These are phyloP conservation scores for Heliocybe sulcata DNA, from an alignment of 1,284 basidiomycete species.

Conservation along the genomic window DNA sequence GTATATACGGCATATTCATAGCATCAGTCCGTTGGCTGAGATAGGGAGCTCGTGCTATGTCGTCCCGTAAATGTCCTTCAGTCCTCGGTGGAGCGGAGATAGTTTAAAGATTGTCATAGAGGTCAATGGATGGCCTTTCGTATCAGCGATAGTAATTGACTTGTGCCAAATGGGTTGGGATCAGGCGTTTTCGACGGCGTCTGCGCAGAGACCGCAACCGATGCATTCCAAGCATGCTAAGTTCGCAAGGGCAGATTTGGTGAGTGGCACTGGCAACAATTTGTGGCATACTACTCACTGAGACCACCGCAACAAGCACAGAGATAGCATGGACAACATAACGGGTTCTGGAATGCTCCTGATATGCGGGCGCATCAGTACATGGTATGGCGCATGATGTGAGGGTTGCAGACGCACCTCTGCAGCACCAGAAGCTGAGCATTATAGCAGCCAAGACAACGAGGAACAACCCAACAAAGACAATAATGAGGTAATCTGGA, in stretches of 20 bases:
- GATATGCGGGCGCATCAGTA: not conserved
- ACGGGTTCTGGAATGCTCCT: conserved; percentile 52
- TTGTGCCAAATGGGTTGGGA: not conserved
- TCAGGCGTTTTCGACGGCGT: conserved; percentile 30
- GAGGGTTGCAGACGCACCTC: conserved; percentile 26
- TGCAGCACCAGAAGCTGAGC: conserved; percentile 54
- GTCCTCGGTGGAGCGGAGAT: no score
- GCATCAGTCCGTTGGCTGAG: no score
- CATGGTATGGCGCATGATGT: not conserved
- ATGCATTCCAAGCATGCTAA: conserved; percentile 47
- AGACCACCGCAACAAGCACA: conserved; percentile 61
- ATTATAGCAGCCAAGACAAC: conserved; percentile 40
- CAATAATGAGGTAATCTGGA: conserved; percentile 44
- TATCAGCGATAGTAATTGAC: no score
- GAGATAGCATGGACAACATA: conserved; percentile 57
- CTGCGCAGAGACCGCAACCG: conserved; percentile 46
- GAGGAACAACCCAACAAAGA: conserved; percentile 48
- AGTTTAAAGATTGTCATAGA: no score
- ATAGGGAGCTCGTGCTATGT: no score
- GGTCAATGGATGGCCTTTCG: no score
- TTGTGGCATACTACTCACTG: conserved; percentile 28
- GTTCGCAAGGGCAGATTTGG: conserved; percentile 9
- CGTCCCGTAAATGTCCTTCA: no score
- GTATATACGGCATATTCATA: no score
- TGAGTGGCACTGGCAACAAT: not conserved